These are phyloP conservation scores for Gyromitra esculenta DNA, from an alignment of 2,329 filamentous ascomycete species.

Conservation along the genomic window DNA sequence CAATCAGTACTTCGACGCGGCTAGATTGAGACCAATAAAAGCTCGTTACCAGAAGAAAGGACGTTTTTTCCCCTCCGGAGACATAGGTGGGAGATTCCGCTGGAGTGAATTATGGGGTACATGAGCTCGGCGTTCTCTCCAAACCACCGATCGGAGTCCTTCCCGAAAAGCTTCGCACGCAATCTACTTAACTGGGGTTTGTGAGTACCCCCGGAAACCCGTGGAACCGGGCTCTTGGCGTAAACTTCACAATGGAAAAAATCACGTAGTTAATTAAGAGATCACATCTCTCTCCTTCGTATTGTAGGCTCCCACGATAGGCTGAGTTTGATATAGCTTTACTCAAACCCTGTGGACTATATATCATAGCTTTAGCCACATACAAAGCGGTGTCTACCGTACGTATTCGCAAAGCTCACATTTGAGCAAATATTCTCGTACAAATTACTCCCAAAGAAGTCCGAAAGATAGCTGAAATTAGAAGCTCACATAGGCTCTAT, in stretches of 20 bases:
- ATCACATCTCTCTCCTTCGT: neutral
- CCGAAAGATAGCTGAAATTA: no score
- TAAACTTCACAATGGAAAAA: neutral
- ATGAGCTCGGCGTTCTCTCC: neutral
- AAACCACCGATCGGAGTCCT: slow-evolving; percentile 5
- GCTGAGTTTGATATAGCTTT: no score
- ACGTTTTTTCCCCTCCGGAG: neutral
- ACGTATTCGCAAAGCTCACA: no score
- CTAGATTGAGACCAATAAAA: no score
- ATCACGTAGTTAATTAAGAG: neutral
- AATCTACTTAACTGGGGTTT: neutral
- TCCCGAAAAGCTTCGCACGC: neutral
- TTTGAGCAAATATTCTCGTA: no score
- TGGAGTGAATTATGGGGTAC: neutral
- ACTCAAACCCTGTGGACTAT: no score
- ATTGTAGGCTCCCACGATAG: neutral
- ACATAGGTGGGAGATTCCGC: neutral
- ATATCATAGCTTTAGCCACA: no score
- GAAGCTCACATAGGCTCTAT: no score
- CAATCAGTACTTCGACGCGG: no score
- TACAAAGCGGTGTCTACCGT: no score
- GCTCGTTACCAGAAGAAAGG: no score
- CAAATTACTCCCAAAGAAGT: no score
- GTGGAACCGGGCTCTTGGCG: neutral
- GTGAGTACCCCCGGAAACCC: neutral